Evolutionary conservation across 2,329 filamentous ascomycete genomes (phyloP).

Genomic region (Trichophyton mentagrophytes): DNA sequence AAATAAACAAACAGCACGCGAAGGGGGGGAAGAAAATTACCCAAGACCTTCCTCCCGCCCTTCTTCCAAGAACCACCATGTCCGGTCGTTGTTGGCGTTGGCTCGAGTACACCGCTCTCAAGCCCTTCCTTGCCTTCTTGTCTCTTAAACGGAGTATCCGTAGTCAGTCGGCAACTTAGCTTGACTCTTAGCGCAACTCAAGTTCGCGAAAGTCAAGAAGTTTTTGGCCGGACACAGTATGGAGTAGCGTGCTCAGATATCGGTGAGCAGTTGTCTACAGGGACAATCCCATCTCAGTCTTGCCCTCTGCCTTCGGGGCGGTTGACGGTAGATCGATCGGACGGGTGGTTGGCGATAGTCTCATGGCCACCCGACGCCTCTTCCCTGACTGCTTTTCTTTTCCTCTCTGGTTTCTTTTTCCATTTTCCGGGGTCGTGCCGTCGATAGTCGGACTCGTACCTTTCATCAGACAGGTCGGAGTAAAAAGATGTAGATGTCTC

Average conservation of each 20-base stretch:
- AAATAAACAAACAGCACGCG: too few relatives aligned
- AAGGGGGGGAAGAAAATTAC: too few relatives aligned
- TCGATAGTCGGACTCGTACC: background rate
- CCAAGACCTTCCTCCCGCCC: too few relatives aligned
- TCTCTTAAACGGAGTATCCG: background rate
- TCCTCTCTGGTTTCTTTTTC: background rate
- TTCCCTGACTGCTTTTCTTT: background rate
- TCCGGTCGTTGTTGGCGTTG: background rate
- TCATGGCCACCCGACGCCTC: constrained; percentile 3
- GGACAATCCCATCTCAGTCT: background rate
- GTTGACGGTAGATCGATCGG: background rate
- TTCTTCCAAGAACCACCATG: background rate
- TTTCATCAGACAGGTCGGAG: background rate
- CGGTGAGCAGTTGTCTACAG: background rate
- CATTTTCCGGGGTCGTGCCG: background rate
- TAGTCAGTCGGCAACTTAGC: background rate
- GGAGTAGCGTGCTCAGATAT: constrained; percentile 3
- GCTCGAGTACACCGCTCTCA: constrained; percentile 3
- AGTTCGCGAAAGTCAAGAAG: background rate
- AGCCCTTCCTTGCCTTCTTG: background rate
- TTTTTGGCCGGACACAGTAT: background rate
- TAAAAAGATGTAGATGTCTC: background rate
- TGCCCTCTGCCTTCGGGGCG: background rate
- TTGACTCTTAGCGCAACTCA: background rate
- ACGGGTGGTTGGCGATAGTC: background rate